Base-by-base conservation (phyloP, 176 grass and related monocot genomes). In the Raddia distichophylla region DNA sequence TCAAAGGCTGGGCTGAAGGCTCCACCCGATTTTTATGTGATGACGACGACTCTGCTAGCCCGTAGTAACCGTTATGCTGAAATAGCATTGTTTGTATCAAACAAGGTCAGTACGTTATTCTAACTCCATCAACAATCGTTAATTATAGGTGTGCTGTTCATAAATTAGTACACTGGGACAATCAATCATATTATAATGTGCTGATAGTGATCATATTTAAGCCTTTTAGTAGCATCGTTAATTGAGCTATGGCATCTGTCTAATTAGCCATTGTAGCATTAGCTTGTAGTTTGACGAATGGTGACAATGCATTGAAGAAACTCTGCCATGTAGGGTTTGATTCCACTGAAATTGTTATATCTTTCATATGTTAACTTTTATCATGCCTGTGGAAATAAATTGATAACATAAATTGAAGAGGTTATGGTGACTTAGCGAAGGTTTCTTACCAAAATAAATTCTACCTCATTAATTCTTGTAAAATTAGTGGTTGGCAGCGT, bases 81-180 rank as follows among this genome's bases (percentile, higher is more conserved):
- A 86, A 89, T 98, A 63, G 59, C 84, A 74, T 81, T 98, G 57
- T 95, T 95, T 90, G 86, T 98, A 58, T 86, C 89, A 78, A 90
- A 93, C 76, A 95, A 95, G 96, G 96, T 95, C 58, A 80, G 77
- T 83, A 42, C 60, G 37, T 79, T 65, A 64, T 88, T 71, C 59
- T 88, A 68, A 46, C 69, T 16, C 32, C 33, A 42, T 62, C 52
- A 17, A 62, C 48, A 22, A 62, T 71, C 37, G 27, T 27, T 27
- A 27, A 27, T 27, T 27, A 47, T 34, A 8, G 57, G 42, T 71
- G 10, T 59, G 33, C 33, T 20, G 60, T 43, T 77, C 10, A 61
- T 15, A 13, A 70, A 66, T 66, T 15, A 80, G 40, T 80, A 58
- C 18, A 58, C 51, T 69, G 19, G 18, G 51, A 74, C 33, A 40